These are phyloP conservation scores for Aspergillus spinulosporus DNA, from an alignment of 2,329 filamentous ascomycete genomes.

Conservation along the genomic window DNA sequence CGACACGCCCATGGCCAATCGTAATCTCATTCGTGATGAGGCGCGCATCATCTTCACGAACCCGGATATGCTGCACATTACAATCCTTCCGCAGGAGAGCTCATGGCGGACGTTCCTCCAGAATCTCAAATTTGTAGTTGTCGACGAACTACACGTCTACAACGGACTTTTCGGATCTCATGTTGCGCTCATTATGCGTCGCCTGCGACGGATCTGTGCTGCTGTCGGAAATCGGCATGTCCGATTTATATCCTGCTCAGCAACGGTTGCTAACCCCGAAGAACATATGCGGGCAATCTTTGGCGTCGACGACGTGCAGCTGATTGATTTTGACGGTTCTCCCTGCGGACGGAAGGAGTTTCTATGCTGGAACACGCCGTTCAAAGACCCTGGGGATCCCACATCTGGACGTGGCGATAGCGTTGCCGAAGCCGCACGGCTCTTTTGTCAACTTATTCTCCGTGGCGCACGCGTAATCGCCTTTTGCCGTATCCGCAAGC, in stretches of 20 bases:
- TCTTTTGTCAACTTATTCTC: slow-evolving; percentile 88
- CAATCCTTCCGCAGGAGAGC: slow-evolving; percentile 88
- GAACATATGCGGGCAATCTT: slow-evolving; percentile 95
- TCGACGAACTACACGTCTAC: slow-evolving; percentile 92
- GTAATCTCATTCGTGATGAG: slow-evolving; percentile 80
- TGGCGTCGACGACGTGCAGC: slow-evolving; percentile 73
- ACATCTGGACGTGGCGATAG: slow-evolving; percentile 81
- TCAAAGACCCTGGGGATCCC: slow-evolving; percentile 82
- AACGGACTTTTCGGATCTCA: slow-evolving; percentile 94
- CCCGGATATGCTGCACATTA: slow-evolving; percentile 95
- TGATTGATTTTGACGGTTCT: slow-evolving; percentile 90
- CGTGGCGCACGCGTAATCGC: slow-evolving; percentile 89
- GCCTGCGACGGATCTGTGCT: slow-evolving; percentile 82
- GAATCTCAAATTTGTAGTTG: slow-evolving; percentile 86
- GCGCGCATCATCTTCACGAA: slow-evolving; percentile 96
- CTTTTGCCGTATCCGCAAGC: slow-evolving; percentile 83
- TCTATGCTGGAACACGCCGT: slow-evolving; percentile 96
- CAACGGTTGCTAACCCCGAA: slow-evolving; percentile 89
- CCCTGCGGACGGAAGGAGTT: slow-evolving; percentile 93
- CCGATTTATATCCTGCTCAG: slow-evolving; percentile 93
- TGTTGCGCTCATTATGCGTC: slow-evolving; percentile 90
- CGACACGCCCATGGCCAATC: slow-evolving; percentile 79
- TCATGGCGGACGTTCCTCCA: slow-evolving; percentile 85
- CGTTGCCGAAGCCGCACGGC: slow-evolving; percentile 78
- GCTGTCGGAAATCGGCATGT: slow-evolving; percentile 82